These are phyloP conservation scores for Yamadazyma songkhlaensis DNA, from an alignment of 1,139 yeast species.

Conservation along the genomic window DNA sequence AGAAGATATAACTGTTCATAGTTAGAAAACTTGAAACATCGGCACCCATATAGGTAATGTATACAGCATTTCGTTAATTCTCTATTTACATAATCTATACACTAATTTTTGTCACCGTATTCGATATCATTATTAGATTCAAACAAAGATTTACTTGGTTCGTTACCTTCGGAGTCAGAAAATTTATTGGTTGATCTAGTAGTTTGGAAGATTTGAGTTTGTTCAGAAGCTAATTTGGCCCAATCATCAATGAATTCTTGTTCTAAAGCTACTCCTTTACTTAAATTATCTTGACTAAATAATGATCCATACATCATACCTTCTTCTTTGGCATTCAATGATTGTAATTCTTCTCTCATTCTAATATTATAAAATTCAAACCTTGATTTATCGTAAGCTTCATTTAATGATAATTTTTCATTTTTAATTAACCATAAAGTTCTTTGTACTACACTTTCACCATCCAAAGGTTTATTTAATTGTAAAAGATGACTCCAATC, in stretches of 20 bases:
- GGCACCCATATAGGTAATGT: background rate
- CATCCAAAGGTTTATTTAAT: conserved; percentile 71
- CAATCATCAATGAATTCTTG: conserved; percentile 69
- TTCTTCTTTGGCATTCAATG: conserved; percentile 78
- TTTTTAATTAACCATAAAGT: conserved; percentile 65
- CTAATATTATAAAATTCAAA: conserved; percentile 84
- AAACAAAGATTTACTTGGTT: conserved; percentile 25
- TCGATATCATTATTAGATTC: conserved; percentile 17
- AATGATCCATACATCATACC: conserved; percentile 82
- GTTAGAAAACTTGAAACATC: background rate
- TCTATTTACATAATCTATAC: conserved; percentile 4
- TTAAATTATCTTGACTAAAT: conserved; percentile 58
- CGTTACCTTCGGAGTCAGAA: conserved; percentile 21
- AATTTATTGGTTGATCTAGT: conserved; percentile 30
- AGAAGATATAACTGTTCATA: too few species aligned
- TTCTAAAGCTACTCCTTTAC: conserved; percentile 69
- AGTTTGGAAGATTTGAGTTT: conserved; percentile 49
- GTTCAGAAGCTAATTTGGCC: conserved; percentile 66
- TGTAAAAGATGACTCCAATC: conserved; percentile 86
- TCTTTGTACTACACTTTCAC: conserved; percentile 92
- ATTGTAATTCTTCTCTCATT: conserved; percentile 78
- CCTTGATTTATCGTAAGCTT: conserved; percentile 84
- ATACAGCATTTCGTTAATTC: conserved; percentile 3
- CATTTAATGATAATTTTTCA: conserved; percentile 28
- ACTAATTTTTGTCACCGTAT: background rate